Base-by-base conservation (phyloP, 208 protist species). In the Trypanosoma theileri region DNA sequence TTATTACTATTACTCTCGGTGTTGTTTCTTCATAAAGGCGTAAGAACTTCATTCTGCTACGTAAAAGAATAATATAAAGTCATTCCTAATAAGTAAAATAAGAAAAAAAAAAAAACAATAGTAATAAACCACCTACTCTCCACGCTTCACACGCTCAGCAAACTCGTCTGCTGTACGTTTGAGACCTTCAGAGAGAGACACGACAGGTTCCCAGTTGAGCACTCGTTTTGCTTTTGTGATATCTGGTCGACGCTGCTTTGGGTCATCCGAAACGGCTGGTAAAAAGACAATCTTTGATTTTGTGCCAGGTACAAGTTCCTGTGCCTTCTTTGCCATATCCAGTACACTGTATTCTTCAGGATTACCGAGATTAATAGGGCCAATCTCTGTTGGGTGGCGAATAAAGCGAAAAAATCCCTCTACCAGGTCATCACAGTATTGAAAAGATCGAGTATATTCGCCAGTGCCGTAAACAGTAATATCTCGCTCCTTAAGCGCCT, bases 381-480 rank as follows among this genome's bases (percentile, higher is more conserved):
- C 80, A 13, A 55, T 81, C 54, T 89, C 78, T n/a, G 70, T 86
- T 11, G 81, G 77, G 55, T 94, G 79, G 16, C 28, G 51, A 48
- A 85, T 64, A 16, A 91, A 57, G 13, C 58, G 68, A 44, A 71
- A 82, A n/a, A 94, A 68, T 12, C 79, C 88, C 51, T 85, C 79
- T 16, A 96, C 71, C 11, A 88, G 70, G 48, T 96, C 91, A 55
- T 81, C 73, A 21, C 90, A 77, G 71, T 90, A 96, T 69, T 92
- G 91, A 76, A 98, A 97, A 50, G 80, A 91, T 50, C 96, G 82
- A 4, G 96, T 98, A 60, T 97, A 88, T 51, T 83, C 60, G 3
- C 97, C 96, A 46, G 86, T 81, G 44, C 97, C 97, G 66, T 98
- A 98, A 31, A 98, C 79, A 17, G 94, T 97, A 56, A 98, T 88